phyloP scores from a whole-genome alignment of 768 basidiomycete genomes.

The Mrakia blollopis region DNA sequence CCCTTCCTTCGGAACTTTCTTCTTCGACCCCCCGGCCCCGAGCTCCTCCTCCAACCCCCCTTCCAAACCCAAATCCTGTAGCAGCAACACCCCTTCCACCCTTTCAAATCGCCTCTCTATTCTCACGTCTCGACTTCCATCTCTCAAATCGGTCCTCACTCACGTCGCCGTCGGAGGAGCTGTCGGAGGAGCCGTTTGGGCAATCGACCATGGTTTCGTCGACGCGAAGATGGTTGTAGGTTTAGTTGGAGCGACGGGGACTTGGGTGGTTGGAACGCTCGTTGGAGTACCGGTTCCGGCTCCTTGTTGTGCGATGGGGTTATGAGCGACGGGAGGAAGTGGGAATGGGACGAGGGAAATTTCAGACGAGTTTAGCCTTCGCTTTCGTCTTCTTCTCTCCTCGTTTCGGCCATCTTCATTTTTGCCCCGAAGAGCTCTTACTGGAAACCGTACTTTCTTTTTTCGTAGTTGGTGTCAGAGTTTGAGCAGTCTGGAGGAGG shows the following conservation, averaged over 20 bases:
- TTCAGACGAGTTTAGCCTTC: too few relatives aligned
- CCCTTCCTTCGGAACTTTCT: conserved; percentile 9
- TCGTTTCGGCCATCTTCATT: too few relatives aligned
- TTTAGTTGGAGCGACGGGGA: background rate
- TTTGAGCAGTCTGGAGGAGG: too few relatives aligned
- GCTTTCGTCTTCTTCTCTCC: too few relatives aligned
- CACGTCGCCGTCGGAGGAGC: background rate
- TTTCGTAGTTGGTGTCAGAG: too few relatives aligned
- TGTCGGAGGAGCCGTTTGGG: background rate
- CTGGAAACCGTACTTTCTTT: too few relatives aligned
- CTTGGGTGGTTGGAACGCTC: conserved; percentile 12
- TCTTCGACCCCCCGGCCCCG: background rate
- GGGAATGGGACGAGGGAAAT: background rate
- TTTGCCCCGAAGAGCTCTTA: too few relatives aligned
- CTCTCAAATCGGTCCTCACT: background rate
- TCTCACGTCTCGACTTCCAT: background rate
- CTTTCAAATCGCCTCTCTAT: too few relatives aligned
- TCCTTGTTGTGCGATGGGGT: conserved; percentile 29
- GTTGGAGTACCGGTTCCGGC: conserved; percentile 24
- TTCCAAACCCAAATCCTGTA: background rate
- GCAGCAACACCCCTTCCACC: background rate
- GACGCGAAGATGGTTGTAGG: conserved; percentile 13
- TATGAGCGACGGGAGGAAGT: conserved; percentile 1
- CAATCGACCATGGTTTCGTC: background rate
- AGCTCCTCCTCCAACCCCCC: background rate